phyloP scores from a whole-genome alignment of 768 basidiomycete species.

The Naganishia vishniacii region DNA sequence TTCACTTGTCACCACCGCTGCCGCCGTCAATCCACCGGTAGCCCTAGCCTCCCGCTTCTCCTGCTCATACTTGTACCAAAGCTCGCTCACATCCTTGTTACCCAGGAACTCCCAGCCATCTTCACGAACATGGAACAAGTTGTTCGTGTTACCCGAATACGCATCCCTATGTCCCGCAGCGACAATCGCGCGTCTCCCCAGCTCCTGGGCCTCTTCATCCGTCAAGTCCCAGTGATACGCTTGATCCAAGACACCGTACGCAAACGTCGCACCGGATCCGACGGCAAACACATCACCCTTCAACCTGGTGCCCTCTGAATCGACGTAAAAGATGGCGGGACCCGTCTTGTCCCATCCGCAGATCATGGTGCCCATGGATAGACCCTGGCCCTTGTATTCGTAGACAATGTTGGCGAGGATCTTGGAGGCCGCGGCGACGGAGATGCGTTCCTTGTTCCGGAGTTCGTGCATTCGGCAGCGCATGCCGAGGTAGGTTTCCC shows the following conservation, averaged over 20 bases:
- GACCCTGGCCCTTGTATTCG: slow-evolving; percentile 96
- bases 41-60: slow-evolving; percentile 43
- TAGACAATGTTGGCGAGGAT: slow-evolving; percentile 96
- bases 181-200: slow-evolving; percentile 87
- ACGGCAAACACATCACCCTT: slow-evolving; percentile 98
- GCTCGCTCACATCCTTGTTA: slow-evolving; percentile 81
- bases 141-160: slow-evolving; percentile 66
- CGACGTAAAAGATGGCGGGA: slow-evolving; percentile 92
- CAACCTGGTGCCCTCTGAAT: slow-evolving; percentile 89
- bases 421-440: slow-evolving; percentile 97
- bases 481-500: slow-evolving; percentile 98
- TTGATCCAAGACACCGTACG: slow-evolving; percentile 97
- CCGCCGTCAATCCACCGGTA: background rate
- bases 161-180: slow-evolving; percentile 80
- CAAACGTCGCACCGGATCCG: slow-evolving; percentile 94
- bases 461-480: slow-evolving; percentile 96
- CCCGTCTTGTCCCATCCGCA: slow-evolving; percentile 99
- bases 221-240: slow-evolving; percentile 73
- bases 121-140: slow-evolving; percentile 91
- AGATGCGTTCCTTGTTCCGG: slow-evolving; percentile 89
- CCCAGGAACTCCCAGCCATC: slow-evolving; percentile 94
- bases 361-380: slow-evolving; percentile 99
- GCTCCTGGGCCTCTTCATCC: slow-evolving; percentile 88
- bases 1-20: slow-evolving; percentile 1
- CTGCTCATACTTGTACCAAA: slow-evolving; percentile 70